Conservation (phyloP, 2,329 filamentous ascomycete species). For the Penicillium sp. region DNA sequence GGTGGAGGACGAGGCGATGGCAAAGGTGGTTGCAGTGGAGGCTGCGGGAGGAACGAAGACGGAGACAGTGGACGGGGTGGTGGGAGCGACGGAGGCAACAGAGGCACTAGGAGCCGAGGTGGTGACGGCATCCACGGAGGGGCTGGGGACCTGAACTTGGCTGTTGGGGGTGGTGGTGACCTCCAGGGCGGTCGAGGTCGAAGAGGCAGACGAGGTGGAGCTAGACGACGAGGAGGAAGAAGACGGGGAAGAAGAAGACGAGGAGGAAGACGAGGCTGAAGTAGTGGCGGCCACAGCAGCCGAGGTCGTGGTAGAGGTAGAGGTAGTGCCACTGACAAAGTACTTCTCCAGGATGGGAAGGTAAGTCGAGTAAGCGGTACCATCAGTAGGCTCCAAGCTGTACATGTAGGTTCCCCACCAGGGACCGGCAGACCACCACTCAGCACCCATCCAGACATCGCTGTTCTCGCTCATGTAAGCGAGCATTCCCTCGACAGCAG, state of each 20-base stretch:
- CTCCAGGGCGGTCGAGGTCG: slow-evolving; percentile 8
- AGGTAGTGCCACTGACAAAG: slow-evolving; percentile 21
- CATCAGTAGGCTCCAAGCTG: slow-evolving; percentile 31
- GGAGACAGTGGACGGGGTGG: slow-evolving; percentile 7
- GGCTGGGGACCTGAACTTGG: slow-evolving; percentile 13
- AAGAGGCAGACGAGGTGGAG: slow-evolving; percentile 8
- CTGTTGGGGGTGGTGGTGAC: slow-evolving; percentile 12
- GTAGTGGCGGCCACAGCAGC: slow-evolving; percentile 6
- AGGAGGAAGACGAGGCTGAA: slow-evolving; percentile 7
- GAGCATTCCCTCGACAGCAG: slow-evolving; percentile 55
- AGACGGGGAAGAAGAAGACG: slow-evolving; percentile 11
- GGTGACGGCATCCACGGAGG: background rate
- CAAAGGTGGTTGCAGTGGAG: slow-evolving; percentile 7
- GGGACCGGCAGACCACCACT: slow-evolving; percentile 61
- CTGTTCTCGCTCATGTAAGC: slow-evolving; percentile 55
- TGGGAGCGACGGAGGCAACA: background rate
- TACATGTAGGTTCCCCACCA: slow-evolving; percentile 54
- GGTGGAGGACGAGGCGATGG: background rate
- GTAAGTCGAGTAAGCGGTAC: slow-evolving; percentile 31
- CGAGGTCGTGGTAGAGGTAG: slow-evolving; percentile 4
- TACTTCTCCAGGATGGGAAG: slow-evolving; percentile 35
- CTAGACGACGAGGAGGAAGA: slow-evolving; percentile 11
- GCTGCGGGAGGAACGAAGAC: slow-evolving; percentile 4
- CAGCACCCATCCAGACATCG: slow-evolving; percentile 59
- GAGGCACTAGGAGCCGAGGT: background rate